Percentiles rank a stretch among this genome's conserved stretches.
Conservation (phyloP, 352 stramenopile genomes). For the Achlya hypogyna region DNA sequence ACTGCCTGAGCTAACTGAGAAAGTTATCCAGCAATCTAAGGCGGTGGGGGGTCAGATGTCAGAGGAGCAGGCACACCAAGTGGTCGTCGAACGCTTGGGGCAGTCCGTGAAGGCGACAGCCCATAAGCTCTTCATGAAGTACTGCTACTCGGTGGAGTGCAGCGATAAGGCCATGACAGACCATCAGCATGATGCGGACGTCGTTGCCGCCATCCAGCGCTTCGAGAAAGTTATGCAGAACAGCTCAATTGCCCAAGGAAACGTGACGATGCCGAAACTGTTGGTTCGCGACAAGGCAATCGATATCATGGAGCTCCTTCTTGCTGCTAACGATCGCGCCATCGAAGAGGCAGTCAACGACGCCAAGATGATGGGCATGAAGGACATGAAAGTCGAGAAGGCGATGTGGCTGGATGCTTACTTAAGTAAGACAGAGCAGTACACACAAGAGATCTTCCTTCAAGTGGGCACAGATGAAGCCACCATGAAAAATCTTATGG, state of each 20-base stretch:
- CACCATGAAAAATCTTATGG: slow-evolving; percentile 6
- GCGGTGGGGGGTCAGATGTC: slow-evolving; percentile 10
- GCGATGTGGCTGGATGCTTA: slow-evolving; percentile 17
- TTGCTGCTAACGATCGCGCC: slow-evolving; percentile 66
- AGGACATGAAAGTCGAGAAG: slow-evolving; percentile 25
- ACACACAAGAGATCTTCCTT: slow-evolving; percentile 9
- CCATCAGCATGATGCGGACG: slow-evolving; percentile 5
- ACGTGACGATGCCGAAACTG: slow-evolving; percentile 34
- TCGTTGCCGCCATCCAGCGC: slow-evolving; percentile 13
- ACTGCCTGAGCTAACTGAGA: slow-evolving; percentile 4
- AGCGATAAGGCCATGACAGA: slow-evolving; percentile 10
- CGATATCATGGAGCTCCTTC: slow-evolving; percentile 51
- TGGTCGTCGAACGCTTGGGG: slow-evolving; percentile 14
- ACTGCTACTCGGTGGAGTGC: slow-evolving; percentile 6
- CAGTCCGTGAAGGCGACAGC: slow-evolving; percentile 16
- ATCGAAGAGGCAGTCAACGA: slow-evolving; percentile 69
- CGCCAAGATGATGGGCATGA: slow-evolving; percentile 59
- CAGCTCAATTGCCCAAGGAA: not conserved
- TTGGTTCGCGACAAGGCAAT: slow-evolving; percentile 60
- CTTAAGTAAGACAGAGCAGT: slow-evolving; percentile 9
- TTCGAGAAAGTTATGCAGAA: slow-evolving; percentile 15
- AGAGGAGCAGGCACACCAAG: slow-evolving; percentile 9
- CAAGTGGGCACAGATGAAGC: not conserved
- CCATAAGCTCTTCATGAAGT: slow-evolving; percentile 17
- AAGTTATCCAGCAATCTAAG: slow-evolving; percentile 10